Evolutionary conservation across 1,284 basidiomycete genomes (phyloP), one percentile per base, ranked within the genome.

Genomic region (Anthracocystis panici-leucophaei): DNA sequence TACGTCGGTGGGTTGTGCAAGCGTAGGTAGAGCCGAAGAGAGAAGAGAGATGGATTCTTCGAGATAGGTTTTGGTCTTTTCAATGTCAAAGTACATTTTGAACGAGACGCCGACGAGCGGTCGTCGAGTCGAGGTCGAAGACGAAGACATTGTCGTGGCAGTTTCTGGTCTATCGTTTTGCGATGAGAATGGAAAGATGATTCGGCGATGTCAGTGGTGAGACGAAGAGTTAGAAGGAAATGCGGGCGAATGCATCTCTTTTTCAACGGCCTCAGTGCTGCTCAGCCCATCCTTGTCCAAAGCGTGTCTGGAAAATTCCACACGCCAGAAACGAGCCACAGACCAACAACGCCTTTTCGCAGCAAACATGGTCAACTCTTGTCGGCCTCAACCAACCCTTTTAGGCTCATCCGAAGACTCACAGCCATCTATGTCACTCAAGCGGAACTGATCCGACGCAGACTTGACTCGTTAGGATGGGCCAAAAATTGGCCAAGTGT

Each of bases 61-160:
- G 31, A 76, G 18, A 31, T 81, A 81, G 2, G 49, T 20, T 18
- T 45, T 56, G 29, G 78, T 81, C 35, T 66, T 67, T 29, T 64
- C 53, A 6, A 80, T 41, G 62, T 83, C 82, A 66, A 83, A 82
- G 78, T 83, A 82, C 81, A 82, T 83, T 57, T 82, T 82, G 68
- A 75, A 71, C 33, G 80, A 82, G 11, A 81, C 80, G 58, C 80
- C 82, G 33, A 83, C 82, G 33, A 83, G 70, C 21, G 74, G 68
- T 31, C 65, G 65, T 42, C 74, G 64, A 9, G 18, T 20, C 20
- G 64, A 50, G 23, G 20, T 45, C 2, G 44, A 14, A 12, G 35
- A 21, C n/a, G 65, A 41, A 27, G 27, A 27, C 62, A 67, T 72
- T 14, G 21, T 61, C 3, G 4, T 5, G 11, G 12, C 11, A 11